phyloP scores from a whole-genome alignment of 306 rosid species.

The Arachis stenosperma region DNA sequence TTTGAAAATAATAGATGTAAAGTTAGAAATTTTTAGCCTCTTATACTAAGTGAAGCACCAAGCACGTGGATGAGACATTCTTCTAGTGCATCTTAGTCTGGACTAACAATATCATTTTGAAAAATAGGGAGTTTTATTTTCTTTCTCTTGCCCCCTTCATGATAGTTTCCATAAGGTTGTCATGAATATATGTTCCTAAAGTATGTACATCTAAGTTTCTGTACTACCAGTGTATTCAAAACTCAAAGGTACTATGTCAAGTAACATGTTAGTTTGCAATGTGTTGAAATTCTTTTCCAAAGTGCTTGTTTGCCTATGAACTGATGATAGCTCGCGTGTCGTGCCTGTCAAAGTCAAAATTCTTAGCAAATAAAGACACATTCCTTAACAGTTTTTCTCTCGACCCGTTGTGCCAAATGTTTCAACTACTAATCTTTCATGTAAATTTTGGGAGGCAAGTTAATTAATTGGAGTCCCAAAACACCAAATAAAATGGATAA shows the following conservation, averaged over 20 bases:
- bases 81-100: constrained; percentile 34
- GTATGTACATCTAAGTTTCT: constrained; percentile 34
- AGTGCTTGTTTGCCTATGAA: constrained; percentile 1
- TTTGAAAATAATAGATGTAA: constrained; percentile 37
- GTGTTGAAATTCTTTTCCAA: not conserved
- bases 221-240: constrained; percentile 6
- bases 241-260: not conserved
- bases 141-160: constrained; percentile 28
- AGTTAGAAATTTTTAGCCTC: not conserved
- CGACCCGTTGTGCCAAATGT: constrained; percentile 1
- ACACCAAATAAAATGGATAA: not conserved
- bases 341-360: not conserved
- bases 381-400: constrained; percentile 1
- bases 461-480: not conserved
- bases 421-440: not conserved
- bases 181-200: constrained; percentile 31
- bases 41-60: constrained; percentile 17
- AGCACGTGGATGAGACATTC: constrained; percentile 40
- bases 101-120: constrained; percentile 29
- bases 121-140: constrained; percentile 42
- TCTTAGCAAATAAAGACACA: not conserved
- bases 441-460: not conserved
- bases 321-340: not conserved
- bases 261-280: constrained; percentile 5
- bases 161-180: constrained; percentile 49